Base-by-base conservation (phyloP, 352 stramenopile species). In the Pythium guiyangense region DNA sequence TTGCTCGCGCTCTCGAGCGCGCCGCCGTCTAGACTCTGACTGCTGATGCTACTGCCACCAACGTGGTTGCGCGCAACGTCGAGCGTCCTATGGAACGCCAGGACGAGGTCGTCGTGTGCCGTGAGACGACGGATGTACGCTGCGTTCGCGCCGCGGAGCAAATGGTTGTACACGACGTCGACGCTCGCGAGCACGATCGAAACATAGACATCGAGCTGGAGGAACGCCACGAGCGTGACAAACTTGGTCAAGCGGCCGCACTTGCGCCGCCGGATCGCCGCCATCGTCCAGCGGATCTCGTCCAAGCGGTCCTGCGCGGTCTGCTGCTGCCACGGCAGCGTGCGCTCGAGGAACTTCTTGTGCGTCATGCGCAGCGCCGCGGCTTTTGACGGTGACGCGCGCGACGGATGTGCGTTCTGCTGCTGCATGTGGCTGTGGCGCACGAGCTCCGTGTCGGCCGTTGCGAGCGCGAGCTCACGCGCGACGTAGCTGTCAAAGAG, bases 251-350 rank as follows among this genome's bases (percentile, higher is more conserved):
- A 55, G 26, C 84, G 72, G 6, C 57, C 53, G 45, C 81, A 92
- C 20, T 75, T 79, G 6, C 77, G 65, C 0, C 81, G 69, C 40
- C 69, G 75, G 18, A 90, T 87, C 1, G 81, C 79, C 8, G 79
- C 81, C 50, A 90, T 66, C 2, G 79, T 89, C 81, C 81, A 92
- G 3, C 73, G 73, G 54, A 90, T 84, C 29, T 86, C 64, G 29
- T 81, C 72, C 18, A 83, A 18, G 0, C 69, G 60, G 25, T 78
- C 63, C n/a, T 60, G 15, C 27, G 65, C 49, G 17, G 43, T 43
- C n/a, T 66, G 57, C 14, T 61, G 35, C 14, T 67, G 34, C 29
- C 63, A 59, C n/a, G 54, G 48, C 15, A 68, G 25, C 11, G 48
- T 59, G 50, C 40, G 57, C 58, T 67, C 65, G n/a, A 68, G 58